Percentiles rank a stretch among this genome's conserved stretches.
Conservation (phyloP, 768 basidiomycete genomes). For the Strobilomyces confusus region DNA sequence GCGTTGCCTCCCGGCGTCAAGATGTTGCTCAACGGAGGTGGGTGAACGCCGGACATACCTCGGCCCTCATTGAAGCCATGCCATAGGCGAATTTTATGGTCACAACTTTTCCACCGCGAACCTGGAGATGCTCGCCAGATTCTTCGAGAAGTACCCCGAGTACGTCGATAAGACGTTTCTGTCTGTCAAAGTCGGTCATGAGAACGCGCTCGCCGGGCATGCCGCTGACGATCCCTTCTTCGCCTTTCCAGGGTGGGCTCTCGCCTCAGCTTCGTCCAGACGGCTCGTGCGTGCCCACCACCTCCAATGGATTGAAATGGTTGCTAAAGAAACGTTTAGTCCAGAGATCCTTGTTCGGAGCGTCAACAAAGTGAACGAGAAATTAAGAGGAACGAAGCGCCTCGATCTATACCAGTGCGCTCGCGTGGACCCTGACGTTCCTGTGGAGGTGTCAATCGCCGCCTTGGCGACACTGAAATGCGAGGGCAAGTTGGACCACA, state of each 20-base stretch:
- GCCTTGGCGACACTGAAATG: conserved; percentile 38
- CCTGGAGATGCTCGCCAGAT: conserved; percentile 44
- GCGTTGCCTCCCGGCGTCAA: conserved; percentile 41
- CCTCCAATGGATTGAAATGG: no score
- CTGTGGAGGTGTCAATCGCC: conserved; percentile 44
- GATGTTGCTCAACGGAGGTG: conserved; percentile 53
- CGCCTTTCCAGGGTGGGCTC: conserved; percentile 9
- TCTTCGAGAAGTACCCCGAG: conserved; percentile 41
- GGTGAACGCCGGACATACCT: no score
- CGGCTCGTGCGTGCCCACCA: conserved; percentile 29
- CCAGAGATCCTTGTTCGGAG: conserved; percentile 44
- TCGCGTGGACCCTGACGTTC: conserved; percentile 38
- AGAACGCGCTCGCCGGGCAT: no score
- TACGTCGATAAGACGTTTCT: conserved; percentile 33
- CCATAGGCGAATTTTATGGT: conserved; percentile 61
- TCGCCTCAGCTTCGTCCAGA: no score
- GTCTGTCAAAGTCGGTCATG: conserved; percentile 34
- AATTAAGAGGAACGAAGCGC: conserved; percentile 50
- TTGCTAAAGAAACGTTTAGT: no score
- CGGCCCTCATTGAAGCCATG: no score
- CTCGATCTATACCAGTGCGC: conserved; percentile 58
- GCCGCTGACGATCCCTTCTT: background rate
- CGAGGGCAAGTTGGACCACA: conserved; percentile 42
- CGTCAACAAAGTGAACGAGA: conserved; percentile 38
- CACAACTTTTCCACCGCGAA: conserved; percentile 38